These are phyloP conservation scores for Skeletonema menzelii DNA, from an alignment of 108 stramenopile species.

Conservation along the genomic window DNA sequence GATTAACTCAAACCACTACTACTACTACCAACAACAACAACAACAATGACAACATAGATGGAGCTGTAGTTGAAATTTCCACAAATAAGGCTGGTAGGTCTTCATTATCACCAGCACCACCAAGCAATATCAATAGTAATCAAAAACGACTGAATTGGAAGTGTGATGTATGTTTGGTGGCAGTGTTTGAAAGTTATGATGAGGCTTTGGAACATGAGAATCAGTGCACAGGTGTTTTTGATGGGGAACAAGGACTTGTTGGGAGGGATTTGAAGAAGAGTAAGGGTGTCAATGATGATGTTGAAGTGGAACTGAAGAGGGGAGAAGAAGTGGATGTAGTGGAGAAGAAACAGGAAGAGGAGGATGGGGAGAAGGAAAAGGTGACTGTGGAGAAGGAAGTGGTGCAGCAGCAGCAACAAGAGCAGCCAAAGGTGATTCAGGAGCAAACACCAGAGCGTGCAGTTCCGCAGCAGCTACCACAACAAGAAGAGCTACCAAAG, in stretches of 20 bases:
- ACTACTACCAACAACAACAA: too few species aligned
- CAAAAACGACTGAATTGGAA: conserved; percentile 4
- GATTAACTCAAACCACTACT: neutral
- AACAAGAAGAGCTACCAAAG: neutral
- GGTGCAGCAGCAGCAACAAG: neutral
- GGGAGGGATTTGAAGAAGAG: neutral
- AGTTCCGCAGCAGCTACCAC: neutral
- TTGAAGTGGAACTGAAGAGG: neutral
- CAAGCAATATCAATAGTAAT: neutral
- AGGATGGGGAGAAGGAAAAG: neutral
- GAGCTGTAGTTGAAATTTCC: too few species aligned
- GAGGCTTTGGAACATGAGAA: conserved; percentile 27
- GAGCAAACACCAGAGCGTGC: too few species aligned
- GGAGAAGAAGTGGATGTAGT: too few species aligned
- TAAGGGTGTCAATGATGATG: neutral
- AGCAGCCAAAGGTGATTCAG: neutral
- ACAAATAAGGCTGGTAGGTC: too few species aligned
- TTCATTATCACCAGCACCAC: neutral
- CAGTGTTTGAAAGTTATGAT: conserved; percentile 12
- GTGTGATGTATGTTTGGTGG: neutral
- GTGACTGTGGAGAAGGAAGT: neutral
- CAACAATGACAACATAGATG: too few species aligned
- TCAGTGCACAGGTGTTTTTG: neutral
- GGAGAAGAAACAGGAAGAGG: neutral
- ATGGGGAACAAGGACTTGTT: neutral